Evolutionary conservation across 495 filamentous ascomycete genomes (phyloP), one percentile per base, ranked within the genome.

Genomic region (Penicillium pancosmium): DNA sequence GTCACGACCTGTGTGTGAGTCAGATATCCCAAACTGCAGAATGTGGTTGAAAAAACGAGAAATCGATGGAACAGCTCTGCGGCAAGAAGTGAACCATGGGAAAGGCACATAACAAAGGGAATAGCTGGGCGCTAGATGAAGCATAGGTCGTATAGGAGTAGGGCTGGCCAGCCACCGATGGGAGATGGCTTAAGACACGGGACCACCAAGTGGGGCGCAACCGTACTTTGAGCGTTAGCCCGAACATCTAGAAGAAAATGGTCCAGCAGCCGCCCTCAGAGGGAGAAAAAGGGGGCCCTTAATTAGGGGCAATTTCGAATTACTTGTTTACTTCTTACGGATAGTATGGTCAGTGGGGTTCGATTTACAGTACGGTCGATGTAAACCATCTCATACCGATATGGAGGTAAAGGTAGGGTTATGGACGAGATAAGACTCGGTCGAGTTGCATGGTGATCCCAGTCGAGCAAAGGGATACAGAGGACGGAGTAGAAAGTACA

Each of bases 251-350:
- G 46, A 52, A 46, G 53, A 35, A 48, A 53, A 23, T 46, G 47
- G 27, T 40, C 16, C 40, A 40, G 40, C 16, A 59, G 50, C 41
- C 16, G 34, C 27, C 27, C 8, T 9, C 8, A 11, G 21, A 35
- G 3, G 23, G 21, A n/a, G 44, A 36, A 58, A 46, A 63, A 63
- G 41, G 55, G 62, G 59, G 62, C 43, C 11, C 1, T 62, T 64
- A 60, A 67, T 67, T 69, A 67, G 54, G 64, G 64, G 58, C 40
- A 57, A 61, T 63, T 66, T 44, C n/a, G 27, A 4, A 31, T 16
- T 9, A 6, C n/a, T 44, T 44, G n/a, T 44, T 44, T 44, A 16
- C 16, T 44, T 44, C 41, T 44, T 44, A 38, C 36, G 36, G 36
- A 38, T n/a, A n/a, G 27, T 31, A 31, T 31, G 8, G 27, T 4